Conservation (phyloP, 805 yeast genomes). For the Lachancea dasiensis region DNA sequence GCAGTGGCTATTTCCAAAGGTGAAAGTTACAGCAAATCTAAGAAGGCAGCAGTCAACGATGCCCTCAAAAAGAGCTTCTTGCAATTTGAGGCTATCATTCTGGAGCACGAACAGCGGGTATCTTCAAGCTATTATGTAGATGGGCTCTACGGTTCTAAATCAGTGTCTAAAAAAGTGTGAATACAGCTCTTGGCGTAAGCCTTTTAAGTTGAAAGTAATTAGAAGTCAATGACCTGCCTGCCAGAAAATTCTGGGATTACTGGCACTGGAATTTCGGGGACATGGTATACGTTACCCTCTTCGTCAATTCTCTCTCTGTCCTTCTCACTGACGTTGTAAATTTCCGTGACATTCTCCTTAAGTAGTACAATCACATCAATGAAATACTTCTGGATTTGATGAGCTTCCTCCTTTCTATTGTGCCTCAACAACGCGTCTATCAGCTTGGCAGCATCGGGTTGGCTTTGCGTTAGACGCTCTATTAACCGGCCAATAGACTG, state of each 20-base stretch:
- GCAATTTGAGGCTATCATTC: slow-evolving; percentile 63
- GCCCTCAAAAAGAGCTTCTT: slow-evolving; percentile 74
- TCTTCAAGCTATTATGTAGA: slow-evolving; percentile 32
- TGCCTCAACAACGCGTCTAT: slow-evolving; percentile 75
- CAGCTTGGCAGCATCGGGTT: slow-evolving; percentile 65
- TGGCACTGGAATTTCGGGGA: slow-evolving; percentile 74
- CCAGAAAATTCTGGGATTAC: slow-evolving; percentile 55
- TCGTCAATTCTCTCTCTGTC: slow-evolving; percentile 89
- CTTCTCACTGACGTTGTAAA: slow-evolving; percentile 72
- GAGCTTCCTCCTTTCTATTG: slow-evolving; percentile 69
- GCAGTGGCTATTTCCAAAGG: slow-evolving; percentile 56
- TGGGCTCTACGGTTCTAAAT: slow-evolving; percentile 24
- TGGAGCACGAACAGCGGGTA: slow-evolving; percentile 32
- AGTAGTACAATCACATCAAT: slow-evolving; percentile 50
- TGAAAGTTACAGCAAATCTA: slow-evolving; percentile 72
- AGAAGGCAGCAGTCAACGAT: slow-evolving; percentile 80
- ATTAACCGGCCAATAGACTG: slow-evolving; percentile 81
- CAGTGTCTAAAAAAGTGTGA: background rate
- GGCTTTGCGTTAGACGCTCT: slow-evolving; percentile 71
- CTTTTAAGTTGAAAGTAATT: slow-evolving; percentile 10
- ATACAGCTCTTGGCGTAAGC: background rate
- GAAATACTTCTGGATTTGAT: slow-evolving; percentile 67
- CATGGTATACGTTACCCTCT: slow-evolving; percentile 72
- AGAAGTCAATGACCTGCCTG: slow-evolving; percentile 54
- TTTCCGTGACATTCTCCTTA: slow-evolving; percentile 60